These are phyloP conservation scores for Pseudogymnoascus sp. DNA, from an alignment of 2,329 filamentous ascomycete genomes.

Conservation along the genomic window DNA sequence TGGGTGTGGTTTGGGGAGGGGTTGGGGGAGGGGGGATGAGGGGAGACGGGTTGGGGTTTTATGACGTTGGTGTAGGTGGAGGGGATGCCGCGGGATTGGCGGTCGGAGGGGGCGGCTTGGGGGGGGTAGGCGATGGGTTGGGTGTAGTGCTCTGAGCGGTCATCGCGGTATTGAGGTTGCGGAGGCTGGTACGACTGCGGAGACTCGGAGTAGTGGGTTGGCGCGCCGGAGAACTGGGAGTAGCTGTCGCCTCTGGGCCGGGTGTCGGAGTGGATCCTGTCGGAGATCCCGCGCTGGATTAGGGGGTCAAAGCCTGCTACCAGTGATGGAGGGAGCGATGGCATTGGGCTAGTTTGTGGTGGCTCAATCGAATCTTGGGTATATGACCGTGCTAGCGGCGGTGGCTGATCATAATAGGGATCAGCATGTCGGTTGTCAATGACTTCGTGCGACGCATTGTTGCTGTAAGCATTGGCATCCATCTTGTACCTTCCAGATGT, in stretches of 20 bases:
- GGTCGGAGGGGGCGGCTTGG: not conserved
- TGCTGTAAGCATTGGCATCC: not conserved
- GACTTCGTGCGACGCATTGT: not conserved
- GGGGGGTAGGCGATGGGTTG: not conserved
- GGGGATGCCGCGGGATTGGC: not conserved
- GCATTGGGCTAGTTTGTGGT: constrained; percentile 31
- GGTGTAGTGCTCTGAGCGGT: not conserved
- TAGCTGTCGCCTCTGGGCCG: constrained; percentile 35
- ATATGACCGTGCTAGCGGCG: not conserved
- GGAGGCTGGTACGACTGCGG: not conserved
- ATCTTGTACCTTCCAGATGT: not conserved
- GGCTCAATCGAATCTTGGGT: constrained; percentile 15
- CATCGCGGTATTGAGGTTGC: not conserved
- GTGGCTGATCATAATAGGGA: not conserved
- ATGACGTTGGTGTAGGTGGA: not conserved
- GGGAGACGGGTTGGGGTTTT: not conserved
- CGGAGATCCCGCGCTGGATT: constrained; percentile 48
- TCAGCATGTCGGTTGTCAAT: not conserved
- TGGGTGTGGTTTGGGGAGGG: constrained; percentile 22
- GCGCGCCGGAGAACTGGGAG: constrained; percentile 22
- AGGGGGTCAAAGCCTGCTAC: constrained; percentile 53
- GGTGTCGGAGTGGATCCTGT: constrained; percentile 49
- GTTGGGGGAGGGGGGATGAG: not conserved
- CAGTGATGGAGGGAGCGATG: constrained; percentile 47
- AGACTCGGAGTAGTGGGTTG: not conserved